Evolutionary conservation across 495 filamentous ascomycete species (phyloP).

Genomic region (Aspergillus asperescens): DNA sequence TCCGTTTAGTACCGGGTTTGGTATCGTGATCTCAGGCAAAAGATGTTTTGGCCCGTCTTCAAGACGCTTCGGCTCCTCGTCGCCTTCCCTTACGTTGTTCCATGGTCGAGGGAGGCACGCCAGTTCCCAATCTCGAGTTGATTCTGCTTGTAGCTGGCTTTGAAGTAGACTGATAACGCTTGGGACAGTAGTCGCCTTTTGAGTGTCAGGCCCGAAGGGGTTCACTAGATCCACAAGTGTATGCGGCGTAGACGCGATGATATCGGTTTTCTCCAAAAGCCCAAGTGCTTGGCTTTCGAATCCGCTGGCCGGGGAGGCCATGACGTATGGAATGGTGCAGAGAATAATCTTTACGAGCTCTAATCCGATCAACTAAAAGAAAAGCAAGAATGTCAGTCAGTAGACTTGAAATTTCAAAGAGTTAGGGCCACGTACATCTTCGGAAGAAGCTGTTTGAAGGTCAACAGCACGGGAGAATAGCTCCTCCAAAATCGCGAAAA

Average conservation of each 20-base stretch:
- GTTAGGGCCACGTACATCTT: constrained; percentile 61
- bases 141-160: constrained; percentile 71
- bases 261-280: constrained; percentile 87
- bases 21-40: constrained; percentile 69
- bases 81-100: constrained; percentile 43
- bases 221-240: constrained; percentile 77
- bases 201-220: constrained; percentile 61
- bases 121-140: constrained; percentile 64
- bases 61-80: constrained; percentile 40
- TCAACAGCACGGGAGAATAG: constrained; percentile 80
- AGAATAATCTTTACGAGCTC: constrained; percentile 95
- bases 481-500: constrained; percentile 80
- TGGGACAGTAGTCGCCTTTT: constrained; percentile 48
- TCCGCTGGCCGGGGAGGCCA: constrained; percentile 62
- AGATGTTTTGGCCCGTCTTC: constrained; percentile 60
- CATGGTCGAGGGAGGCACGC: constrained; percentile 81
- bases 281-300: constrained; percentile 64
- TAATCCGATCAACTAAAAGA: constrained; percentile 53
- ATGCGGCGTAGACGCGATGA: constrained; percentile 81
- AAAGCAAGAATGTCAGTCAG: constrained; percentile 27
- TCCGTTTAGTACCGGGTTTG: constrained; percentile 68
- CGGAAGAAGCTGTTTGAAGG: constrained; percentile 81
- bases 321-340: constrained; percentile 84
- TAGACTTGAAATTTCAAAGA: neutral
- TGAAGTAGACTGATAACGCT: constrained; percentile 83